These are phyloP conservation scores for Calvatia gigantea DNA, from an alignment of 768 basidiomycete genomes.

Conservation along the genomic window DNA sequence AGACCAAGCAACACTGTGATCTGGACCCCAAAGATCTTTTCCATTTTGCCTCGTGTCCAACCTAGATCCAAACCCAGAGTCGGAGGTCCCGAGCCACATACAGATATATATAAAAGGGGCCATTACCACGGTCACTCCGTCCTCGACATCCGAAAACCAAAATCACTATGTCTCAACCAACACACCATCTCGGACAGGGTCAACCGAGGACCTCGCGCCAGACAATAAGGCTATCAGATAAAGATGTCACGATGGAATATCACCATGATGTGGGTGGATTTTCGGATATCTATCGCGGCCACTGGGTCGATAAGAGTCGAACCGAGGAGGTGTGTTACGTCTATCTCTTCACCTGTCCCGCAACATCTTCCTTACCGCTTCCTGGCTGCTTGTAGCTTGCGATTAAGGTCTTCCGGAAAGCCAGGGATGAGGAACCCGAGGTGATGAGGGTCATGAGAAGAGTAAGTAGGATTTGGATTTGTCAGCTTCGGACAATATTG, in stretches of 20 bases:
- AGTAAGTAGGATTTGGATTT: background rate
- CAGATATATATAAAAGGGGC: no score
- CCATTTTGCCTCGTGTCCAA: no score
- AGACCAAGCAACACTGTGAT: no score
- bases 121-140: no score
- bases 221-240: background rate
- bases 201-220: background rate
- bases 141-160: no score
- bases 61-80: no score
- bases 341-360: no score
- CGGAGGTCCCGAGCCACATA: no score
- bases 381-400: background rate
- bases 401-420: background rate
- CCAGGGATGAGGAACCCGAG: background rate
- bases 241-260: background rate
- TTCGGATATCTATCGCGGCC: conserved; percentile 1
- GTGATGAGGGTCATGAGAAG: background rate
- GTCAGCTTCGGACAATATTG: background rate
- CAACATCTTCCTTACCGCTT: background rate
- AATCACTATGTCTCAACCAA: no score
- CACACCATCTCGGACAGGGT: no score
- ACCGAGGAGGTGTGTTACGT: background rate
- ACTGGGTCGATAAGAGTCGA: background rate
- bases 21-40: no score
- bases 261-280: background rate